Evolutionary conservation across 768 basidiomycete species (phyloP).

Genomic region (Boletus reticulatus): DNA sequence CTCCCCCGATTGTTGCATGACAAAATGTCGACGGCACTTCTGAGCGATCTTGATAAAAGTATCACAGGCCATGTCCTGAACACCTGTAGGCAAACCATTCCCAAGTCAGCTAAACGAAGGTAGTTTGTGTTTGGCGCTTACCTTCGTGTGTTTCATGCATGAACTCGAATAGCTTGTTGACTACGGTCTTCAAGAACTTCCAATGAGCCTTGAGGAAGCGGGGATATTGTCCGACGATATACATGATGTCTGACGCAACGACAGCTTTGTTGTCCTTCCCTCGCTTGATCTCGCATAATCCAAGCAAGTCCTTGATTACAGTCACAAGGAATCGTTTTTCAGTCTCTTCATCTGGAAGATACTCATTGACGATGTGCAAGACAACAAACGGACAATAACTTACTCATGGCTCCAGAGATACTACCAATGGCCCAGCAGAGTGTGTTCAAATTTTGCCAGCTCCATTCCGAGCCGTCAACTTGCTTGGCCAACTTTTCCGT

Average conservation of each 20-base stretch:
- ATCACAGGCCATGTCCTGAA: conserved; percentile 99
- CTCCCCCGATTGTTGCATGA: conserved; percentile 98
- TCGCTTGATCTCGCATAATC: conserved; percentile 95
- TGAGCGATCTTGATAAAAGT: conserved; percentile 99
- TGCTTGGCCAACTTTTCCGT: conserved; percentile 97
- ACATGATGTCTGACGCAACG: conserved; percentile 95
- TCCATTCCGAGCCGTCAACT: conserved; percentile 98
- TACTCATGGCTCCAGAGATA: conserved; percentile 99
- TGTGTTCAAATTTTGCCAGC: conserved; percentile 98
- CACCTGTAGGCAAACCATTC: conserved; percentile 50
- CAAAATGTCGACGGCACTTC: conserved; percentile 96
- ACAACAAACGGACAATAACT: conserved; percentile 31
- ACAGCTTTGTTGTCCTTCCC: conserved; percentile 99
- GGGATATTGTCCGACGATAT: conserved; percentile 99
- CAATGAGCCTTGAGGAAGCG: conserved; percentile 99
- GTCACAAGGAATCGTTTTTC: conserved; percentile 99
- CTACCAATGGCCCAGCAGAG: conserved; percentile 99
- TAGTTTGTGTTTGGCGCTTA: conserved; percentile 17
- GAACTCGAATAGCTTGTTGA: conserved; percentile 99
- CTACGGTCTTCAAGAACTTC: conserved; percentile 99
- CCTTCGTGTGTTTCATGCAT: conserved; percentile 99
- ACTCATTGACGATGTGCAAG: not conserved
- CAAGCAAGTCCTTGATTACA: conserved; percentile 98
- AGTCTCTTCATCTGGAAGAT: conserved; percentile 83
- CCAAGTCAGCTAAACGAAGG: conserved; percentile 3